A percentile compares a stretch with the other conserved stretches of the same genome.
These are phyloP conservation scores for Geranium rotundifolium DNA, from an alignment of 345 rosid genomes.

Conservation along the genomic window DNA sequence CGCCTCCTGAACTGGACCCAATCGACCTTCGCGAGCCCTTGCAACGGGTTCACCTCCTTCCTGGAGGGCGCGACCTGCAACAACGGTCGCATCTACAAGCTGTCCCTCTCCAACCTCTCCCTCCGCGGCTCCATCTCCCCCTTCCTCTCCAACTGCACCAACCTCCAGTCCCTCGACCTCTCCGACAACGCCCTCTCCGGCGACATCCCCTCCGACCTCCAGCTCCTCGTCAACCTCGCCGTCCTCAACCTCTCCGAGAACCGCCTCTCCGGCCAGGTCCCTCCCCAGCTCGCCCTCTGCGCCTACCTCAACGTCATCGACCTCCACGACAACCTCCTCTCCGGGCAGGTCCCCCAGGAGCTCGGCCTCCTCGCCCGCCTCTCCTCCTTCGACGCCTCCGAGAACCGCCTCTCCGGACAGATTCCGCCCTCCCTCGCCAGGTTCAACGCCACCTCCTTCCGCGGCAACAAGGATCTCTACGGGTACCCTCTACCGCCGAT, in stretches of 20 bases:
- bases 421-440: constrained; percentile 57
- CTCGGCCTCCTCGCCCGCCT: constrained; percentile 54
- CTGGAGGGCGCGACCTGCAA: constrained; percentile 76
- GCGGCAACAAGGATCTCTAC: constrained; percentile 64
- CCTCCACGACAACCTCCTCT: constrained; percentile 59
- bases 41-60: constrained; percentile 59
- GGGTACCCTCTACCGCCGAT: constrained; percentile 79
- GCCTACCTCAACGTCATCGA: constrained; percentile 87
- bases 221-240: constrained; percentile 71
- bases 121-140: constrained; percentile 81
- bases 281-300: constrained; percentile 60
- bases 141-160: constrained; percentile 67
- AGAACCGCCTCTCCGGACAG: constrained; percentile 55
- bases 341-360: constrained; percentile 63
- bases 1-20: constrained; percentile 82
- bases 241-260: constrained; percentile 86
- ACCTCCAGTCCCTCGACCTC: constrained; percentile 80
- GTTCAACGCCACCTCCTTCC: constrained; percentile 62
- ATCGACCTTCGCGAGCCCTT: constrained; percentile 48
- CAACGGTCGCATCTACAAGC: constrained; percentile 90
- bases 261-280: constrained; percentile 60
- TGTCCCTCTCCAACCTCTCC: constrained; percentile 57
- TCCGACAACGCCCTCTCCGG: constrained; percentile 76
- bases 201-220: constrained; percentile 59
- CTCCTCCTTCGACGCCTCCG: constrained; percentile 71